A percentile compares a stretch with the other conserved stretches of the same genome.
Conservation (phyloP, 768 basidiomycete species). For the Mycena crocata region DNA sequence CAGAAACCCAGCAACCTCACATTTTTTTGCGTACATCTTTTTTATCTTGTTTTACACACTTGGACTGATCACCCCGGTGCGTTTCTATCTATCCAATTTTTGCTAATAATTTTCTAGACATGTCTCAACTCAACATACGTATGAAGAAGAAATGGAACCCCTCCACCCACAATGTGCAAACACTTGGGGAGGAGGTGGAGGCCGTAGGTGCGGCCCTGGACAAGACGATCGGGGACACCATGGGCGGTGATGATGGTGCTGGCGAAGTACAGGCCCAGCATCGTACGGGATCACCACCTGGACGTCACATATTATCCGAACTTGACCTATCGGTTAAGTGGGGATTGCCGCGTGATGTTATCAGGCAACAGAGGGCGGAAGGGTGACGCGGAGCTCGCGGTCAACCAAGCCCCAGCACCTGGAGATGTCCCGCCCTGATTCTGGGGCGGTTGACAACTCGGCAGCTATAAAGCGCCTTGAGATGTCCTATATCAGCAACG, state of each 20-base stretch:
- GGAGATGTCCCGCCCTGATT: background rate
- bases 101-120: conserved; percentile 24
- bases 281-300: background rate
- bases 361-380: background rate
- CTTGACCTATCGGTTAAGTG: conserved; percentile 11
- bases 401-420: conserved; percentile 6
- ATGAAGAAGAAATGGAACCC: background rate
- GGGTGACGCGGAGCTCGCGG: conserved; percentile 13
- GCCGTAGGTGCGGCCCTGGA: conserved; percentile 3
- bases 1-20: conserved; percentile 18
- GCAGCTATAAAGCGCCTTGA: conserved; percentile 7
- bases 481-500: background rate
- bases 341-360: background rate
- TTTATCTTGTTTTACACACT: conserved; percentile 8
- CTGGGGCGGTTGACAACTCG: background rate
- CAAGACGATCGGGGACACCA: background rate
- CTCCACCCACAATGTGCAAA: background rate
- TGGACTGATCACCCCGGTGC: conserved; percentile 25
- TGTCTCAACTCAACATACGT: background rate
- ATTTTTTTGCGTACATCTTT: conserved; percentile 27
- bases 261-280: background rate
- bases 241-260: background rate
- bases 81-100: conserved; percentile 13
- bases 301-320: conserved; percentile 5
- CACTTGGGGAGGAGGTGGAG: background rate